Base-by-base conservation (phyloP, 495 filamentous ascomycete species). In the Penicillium soppii region DNA sequence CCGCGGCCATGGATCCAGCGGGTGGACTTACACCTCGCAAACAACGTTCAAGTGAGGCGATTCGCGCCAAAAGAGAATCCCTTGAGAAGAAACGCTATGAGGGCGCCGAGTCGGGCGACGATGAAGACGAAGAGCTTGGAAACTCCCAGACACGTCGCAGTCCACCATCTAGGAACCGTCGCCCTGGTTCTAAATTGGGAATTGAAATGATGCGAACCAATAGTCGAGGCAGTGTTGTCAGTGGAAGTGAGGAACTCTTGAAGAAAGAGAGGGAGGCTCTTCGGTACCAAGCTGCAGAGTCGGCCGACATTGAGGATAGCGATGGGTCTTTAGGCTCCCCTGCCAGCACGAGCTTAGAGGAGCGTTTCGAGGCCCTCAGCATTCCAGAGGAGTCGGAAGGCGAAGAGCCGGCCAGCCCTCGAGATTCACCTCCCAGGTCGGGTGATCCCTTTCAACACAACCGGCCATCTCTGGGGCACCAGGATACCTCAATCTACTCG, bases 191-290 rank as follows among this genome's bases (percentile, higher is more conserved):
- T 2, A 96, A 95, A 64, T 79, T 96, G 1, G 89, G 89, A 2
- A 89, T 86, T 30, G 91, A 96, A 69, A 96, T 96, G 91, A 91
- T 96, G 89, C 82, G 91, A 16, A 95, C 90, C 19, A 95, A 95
- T 65, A 94, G 89, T 50, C 85, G 90, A 48, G 91, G 91, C 21
- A 95, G 91, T 61, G 82, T 95, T 32, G 82, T 88, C 35, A 79
- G 76, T 46, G 71, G 72, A 17, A 72, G 67, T 39, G 74, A 78
- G 45, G 73, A 78, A 32, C 53, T 70, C 7, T 52, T 74, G 7
- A 67, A 68, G 43, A 72, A 69, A 44, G 70, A 72, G 46, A 61
- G 62, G 35, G 72, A 73, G 21, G 57, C 63, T 1, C 50, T 71
- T 19, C 57, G 65, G n/a, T 51, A 57, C 42, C 52, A 50, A 30